Evolutionary conservation across 2,329 filamentous ascomycete genomes (phyloP).

Genomic region (Diaporthe citrichinensis): DNA sequence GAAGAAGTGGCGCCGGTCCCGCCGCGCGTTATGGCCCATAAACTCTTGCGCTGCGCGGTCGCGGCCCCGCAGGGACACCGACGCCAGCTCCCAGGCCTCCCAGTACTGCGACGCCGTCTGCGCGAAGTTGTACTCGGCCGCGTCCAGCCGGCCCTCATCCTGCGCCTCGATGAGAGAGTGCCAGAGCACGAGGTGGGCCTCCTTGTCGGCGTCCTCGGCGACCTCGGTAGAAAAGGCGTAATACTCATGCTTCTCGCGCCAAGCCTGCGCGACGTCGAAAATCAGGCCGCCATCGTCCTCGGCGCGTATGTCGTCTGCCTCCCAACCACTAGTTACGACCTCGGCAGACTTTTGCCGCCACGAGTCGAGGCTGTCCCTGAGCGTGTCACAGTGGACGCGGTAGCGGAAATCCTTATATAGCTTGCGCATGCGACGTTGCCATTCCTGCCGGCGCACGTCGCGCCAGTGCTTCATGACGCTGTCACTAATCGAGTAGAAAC

Average conservation of each 20-base stretch:
- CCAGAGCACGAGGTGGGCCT: slow-evolving; percentile 48
- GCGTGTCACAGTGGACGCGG: slow-evolving; percentile 46
- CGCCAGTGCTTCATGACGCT: slow-evolving; percentile 39
- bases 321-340: slow-evolving; percentile 42
- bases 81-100: slow-evolving; percentile 48
- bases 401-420: slow-evolving; percentile 46
- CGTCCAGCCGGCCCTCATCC: slow-evolving; percentile 45
- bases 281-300: slow-evolving; percentile 47
- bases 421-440: slow-evolving; percentile 45
- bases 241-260: slow-evolving; percentile 42
- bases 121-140: slow-evolving; percentile 46
- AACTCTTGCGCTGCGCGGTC: slow-evolving; percentile 45
- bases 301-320: slow-evolving; percentile 46
- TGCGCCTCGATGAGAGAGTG: slow-evolving; percentile 43
- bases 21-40: slow-evolving; percentile 45
- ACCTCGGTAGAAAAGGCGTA: slow-evolving; percentile 43
- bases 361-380: slow-evolving; percentile 44
- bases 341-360: slow-evolving; percentile 46
- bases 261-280: slow-evolving; percentile 44
- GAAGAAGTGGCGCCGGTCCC: slow-evolving; percentile 44
- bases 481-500: slow-evolving; percentile 33
- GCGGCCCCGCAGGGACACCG: slow-evolving; percentile 45
- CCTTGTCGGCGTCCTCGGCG: slow-evolving; percentile 48
- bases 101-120: slow-evolving; percentile 43
- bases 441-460: slow-evolving; percentile 38